Evolutionary conservation across 2,329 filamentous ascomycete genomes (phyloP).

Genomic region (Neoarthrinium moseri): DNA sequence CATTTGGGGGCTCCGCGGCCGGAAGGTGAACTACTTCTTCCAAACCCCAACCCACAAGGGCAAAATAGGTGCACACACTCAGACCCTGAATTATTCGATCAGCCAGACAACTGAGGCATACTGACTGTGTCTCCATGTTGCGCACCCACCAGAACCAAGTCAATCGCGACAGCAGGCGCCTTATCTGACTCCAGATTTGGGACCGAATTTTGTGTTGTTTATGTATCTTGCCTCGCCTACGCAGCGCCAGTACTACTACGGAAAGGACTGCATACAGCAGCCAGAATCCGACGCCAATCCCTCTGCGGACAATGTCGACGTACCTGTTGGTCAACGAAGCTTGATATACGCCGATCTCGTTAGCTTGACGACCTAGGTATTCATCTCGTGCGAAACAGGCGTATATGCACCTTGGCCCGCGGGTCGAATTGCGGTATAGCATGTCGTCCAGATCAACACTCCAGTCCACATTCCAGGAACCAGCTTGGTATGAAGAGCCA

Average conservation of each 20-base stretch:
- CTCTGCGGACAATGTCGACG: not conserved
- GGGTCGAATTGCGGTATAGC: not conserved
- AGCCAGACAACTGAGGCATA: not conserved
- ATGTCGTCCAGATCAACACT: not conserved
- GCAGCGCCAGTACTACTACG: not conserved
- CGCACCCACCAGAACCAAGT: not conserved
- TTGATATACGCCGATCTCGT: not conserved
- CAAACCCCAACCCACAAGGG: not conserved
- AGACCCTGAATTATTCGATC: not conserved
- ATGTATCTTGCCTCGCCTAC: not conserved
- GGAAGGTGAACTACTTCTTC: not conserved
- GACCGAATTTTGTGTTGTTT: too few relatives aligned
- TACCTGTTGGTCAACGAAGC: not conserved
- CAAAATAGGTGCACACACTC: not conserved
- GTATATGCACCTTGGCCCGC: not conserved
- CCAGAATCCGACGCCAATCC: not conserved
- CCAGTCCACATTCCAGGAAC: not conserved
- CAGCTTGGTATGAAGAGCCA: not conserved
- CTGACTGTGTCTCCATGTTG: not conserved
- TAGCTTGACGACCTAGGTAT: not conserved
- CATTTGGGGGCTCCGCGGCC: not conserved
- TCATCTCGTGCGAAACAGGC: not conserved
- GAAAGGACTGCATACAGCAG: not conserved
- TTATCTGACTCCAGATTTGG: not conserved
- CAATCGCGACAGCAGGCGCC: not conserved